Percentiles rank a stretch among this genome's conserved stretches.
Evolutionary conservation across 768 basidiomycete species (phyloP).

Genomic region (Termitomyces sp.): DNA sequence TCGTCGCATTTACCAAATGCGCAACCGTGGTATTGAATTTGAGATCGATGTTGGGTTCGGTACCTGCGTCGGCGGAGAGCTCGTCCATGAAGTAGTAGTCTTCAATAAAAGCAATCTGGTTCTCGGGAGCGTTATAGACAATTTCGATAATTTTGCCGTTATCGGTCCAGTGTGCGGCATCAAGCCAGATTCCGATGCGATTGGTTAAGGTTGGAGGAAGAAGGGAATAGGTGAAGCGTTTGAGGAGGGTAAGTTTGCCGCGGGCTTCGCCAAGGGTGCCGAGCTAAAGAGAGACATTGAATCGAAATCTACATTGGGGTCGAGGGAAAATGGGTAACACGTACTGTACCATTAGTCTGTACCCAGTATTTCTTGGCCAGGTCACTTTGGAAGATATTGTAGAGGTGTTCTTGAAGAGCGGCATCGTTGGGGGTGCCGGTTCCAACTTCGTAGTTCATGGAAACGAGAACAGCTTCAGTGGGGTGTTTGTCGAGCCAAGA

Average conservation of each 20-base stretch:
- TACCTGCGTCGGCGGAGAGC: slow-evolving; percentile 26
- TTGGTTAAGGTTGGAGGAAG: slow-evolving; percentile 31
- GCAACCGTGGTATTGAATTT: slow-evolving; percentile 36
- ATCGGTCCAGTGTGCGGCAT: slow-evolving; percentile 39
- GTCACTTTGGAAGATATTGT: slow-evolving; percentile 30
- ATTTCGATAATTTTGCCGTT: slow-evolving; percentile 40
- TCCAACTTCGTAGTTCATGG: slow-evolving; percentile 42
- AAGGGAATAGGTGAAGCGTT: slow-evolving; percentile 37
- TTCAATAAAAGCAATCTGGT: slow-evolving; percentile 41
- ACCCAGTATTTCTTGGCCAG: slow-evolving; percentile 41
- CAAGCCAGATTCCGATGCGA: slow-evolving; percentile 39
- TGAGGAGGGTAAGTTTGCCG: slow-evolving; percentile 45
- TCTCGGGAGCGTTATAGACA: slow-evolving; percentile 30
- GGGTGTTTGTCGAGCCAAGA: slow-evolving; percentile 46
- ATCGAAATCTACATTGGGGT: background rate
- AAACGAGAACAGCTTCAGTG: slow-evolving; percentile 44
- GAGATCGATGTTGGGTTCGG: slow-evolving; percentile 31
- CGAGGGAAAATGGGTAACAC: slow-evolving; percentile 3
- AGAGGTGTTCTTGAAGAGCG: slow-evolving; percentile 35
- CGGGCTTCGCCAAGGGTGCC: slow-evolving; percentile 46
- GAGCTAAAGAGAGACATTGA: slow-evolving; percentile 21
- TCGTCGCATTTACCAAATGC: slow-evolving; percentile 36
- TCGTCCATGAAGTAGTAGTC: slow-evolving; percentile 35
- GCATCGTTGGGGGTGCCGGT: slow-evolving; percentile 38
- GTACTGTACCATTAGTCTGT: slow-evolving; percentile 34